Base-by-base conservation (phyloP, 2,329 filamentous ascomycete genomes). In the Rhynchosporium secalis region DNA sequence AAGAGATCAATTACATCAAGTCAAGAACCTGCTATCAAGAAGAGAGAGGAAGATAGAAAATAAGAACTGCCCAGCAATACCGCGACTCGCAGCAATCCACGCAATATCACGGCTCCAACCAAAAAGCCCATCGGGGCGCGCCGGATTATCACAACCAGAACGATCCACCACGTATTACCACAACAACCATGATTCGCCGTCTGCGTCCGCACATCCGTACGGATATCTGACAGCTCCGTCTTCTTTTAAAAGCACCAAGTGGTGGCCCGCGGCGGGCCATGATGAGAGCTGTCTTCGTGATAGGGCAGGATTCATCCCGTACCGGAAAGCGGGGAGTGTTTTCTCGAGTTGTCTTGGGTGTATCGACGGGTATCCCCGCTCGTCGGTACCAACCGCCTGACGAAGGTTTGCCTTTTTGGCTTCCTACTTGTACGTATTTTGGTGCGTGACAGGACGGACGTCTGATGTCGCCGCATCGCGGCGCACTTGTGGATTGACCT, bases 211-310 rank as follows among this genome's bases (percentile, higher is more conserved):
- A 46, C 20, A 20, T 20, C 20, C 20, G 20, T 20, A 8, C 9
- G n/a, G 41, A n/a, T 2, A n/a, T 45, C 13, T 36, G 33, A 36
- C 13, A 45, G 41, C 7, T 45, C 41, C n/a, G 41, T n/a, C 41
- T 4, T n/a, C 13, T 41, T 41, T 3, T 6, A 1, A 51, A 51
- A 31, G 15, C 48, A 20, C 13, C 33, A n/a, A 15, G 2, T 28
- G 20, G 20, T 20, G 26, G 51, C n/a, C 36, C 51, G 51, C 51
- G 33, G 51, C 51, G 15, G 51, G 33, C 51, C 36, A 40, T 54
- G 51, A 54, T 54, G 40, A 54, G 51, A 54, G 51, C 51, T n/a
- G n/a, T 13, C 33, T 41, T 20, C 8, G 15, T 54, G 51, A 54
- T 54, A 54, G 51, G 51, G 36, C 51, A 20, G 28, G 33, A 40